These are phyloP conservation scores for Colletotrichum cereale DNA, from an alignment of 2,329 filamentous ascomycete species.

Conservation along the genomic window DNA sequence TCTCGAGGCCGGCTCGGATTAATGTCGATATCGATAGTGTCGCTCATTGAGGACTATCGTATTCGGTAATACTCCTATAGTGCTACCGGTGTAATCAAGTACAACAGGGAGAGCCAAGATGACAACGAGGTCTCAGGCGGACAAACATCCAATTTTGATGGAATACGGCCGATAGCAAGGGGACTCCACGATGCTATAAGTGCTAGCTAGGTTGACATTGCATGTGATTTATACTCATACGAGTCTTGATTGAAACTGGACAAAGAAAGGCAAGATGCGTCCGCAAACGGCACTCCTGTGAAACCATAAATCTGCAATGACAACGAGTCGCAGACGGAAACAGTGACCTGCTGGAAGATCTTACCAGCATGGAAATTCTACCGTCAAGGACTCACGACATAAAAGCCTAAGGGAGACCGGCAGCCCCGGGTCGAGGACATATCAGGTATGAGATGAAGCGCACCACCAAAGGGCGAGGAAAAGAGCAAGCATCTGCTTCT, in stretches of 20 bases:
- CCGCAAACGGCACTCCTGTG: not conserved
- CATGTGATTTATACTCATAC: not conserved
- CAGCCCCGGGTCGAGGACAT: not conserved
- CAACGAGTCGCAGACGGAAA: not conserved
- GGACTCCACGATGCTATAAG: too few relatives aligned
- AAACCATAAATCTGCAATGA: not conserved
- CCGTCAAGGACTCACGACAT: not conserved
- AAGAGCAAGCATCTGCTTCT: not conserved
- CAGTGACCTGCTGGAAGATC: not conserved
- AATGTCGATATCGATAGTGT: constrained; percentile 25
- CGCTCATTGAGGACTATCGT: not conserved
- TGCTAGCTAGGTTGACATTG: not conserved
- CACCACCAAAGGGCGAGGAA: not conserved
- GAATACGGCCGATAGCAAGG: not conserved
- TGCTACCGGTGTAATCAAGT: not conserved
- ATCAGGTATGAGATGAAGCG: not conserved
- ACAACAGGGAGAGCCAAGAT: not conserved
- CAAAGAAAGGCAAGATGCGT: not conserved
- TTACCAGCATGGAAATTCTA: not conserved
- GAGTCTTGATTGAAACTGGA: not conserved
- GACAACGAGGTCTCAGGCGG: not conserved
- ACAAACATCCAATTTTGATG: not conserved
- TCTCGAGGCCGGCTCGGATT: constrained; percentile 22
- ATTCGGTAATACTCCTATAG: not conserved
- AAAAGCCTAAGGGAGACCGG: not conserved